Evolutionary conservation across 305 asterid species (phyloP).

Genomic region (Rubia peregrina): DNA sequence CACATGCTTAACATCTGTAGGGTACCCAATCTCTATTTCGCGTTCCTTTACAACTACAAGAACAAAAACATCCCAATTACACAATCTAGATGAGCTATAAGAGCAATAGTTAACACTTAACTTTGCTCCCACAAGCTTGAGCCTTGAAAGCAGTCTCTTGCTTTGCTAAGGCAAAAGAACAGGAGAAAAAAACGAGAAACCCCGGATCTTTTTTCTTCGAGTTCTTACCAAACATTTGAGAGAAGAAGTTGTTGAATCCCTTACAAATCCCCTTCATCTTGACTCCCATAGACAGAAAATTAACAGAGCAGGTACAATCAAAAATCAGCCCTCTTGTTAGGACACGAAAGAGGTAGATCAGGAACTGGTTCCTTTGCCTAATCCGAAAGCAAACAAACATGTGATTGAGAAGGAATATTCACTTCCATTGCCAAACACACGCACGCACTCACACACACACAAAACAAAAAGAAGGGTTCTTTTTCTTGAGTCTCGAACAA

Average conservation of each 20-base stretch:
- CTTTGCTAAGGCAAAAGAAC: not conserved
- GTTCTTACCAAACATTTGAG: conserved; percentile 65
- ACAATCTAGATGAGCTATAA: not conserved
- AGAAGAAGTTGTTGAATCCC: conserved; percentile 56
- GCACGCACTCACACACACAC: not conserved
- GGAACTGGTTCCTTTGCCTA: conserved; percentile 33
- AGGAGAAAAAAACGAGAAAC: not conserved
- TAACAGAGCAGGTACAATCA: conserved; percentile 17
- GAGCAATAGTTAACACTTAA: not conserved
- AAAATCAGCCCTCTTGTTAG: conserved; percentile 19
- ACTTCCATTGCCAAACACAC: not conserved
- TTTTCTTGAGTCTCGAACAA: conserved; percentile 14
- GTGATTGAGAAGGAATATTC: not conserved
- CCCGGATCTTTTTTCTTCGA: not conserved
- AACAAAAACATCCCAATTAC: conserved; percentile 19
- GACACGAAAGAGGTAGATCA: conserved; percentile 22
- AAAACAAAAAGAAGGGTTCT: not conserved
- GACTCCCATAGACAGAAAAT: conserved; percentile 33
- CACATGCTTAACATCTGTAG: conserved; percentile 94
- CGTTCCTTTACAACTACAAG: conserved; percentile 77
- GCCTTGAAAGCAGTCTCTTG: not conserved
- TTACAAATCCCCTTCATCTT: conserved; percentile 74
- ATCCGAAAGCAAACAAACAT: conserved; percentile 10
- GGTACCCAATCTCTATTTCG: conserved; percentile 76
- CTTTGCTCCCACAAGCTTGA: not conserved